Evolutionary conservation across 495 filamentous ascomycete genomes (phyloP).

Genomic region (Cryomyces minteri): DNA sequence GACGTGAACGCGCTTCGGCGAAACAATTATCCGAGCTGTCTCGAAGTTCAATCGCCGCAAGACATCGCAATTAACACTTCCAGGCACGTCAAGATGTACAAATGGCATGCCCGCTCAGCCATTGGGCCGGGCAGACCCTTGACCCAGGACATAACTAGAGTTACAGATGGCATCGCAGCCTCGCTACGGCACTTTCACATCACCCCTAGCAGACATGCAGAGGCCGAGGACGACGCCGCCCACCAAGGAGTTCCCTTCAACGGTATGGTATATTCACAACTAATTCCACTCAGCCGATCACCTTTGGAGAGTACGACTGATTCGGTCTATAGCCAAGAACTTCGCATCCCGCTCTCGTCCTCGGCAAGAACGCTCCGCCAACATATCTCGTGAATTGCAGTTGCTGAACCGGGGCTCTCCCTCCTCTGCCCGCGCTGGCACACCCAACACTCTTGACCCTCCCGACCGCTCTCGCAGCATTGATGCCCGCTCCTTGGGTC

Average conservation of each 20-base stretch:
- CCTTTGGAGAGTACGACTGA: neutral
- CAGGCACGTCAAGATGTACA: slow-evolving; percentile 8
- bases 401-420: no score
- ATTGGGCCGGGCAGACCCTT: slow-evolving; percentile 12
- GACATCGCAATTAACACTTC: no score
- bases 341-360: neutral
- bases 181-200: slow-evolving; percentile 21
- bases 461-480: no score
- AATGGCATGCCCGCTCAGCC: slow-evolving; percentile 16
- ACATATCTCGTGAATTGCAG: no score
- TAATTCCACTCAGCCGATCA: no score
- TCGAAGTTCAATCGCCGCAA: neutral
- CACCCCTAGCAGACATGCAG: neutral
- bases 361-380: neutral
- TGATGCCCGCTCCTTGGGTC: no score
- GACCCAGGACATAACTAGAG: slow-evolving; percentile 15
- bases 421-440: no score
- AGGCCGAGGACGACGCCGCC: neutral
- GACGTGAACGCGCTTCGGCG: neutral
- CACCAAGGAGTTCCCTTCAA: neutral
- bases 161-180: slow-evolving; percentile 23
- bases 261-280: neutral
- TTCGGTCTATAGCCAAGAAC: neutral
- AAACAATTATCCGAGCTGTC: neutral
- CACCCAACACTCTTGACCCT: no score